Base-by-base conservation (phyloP, 768 basidiomycete genomes). In the Suillus luteus region DNA sequence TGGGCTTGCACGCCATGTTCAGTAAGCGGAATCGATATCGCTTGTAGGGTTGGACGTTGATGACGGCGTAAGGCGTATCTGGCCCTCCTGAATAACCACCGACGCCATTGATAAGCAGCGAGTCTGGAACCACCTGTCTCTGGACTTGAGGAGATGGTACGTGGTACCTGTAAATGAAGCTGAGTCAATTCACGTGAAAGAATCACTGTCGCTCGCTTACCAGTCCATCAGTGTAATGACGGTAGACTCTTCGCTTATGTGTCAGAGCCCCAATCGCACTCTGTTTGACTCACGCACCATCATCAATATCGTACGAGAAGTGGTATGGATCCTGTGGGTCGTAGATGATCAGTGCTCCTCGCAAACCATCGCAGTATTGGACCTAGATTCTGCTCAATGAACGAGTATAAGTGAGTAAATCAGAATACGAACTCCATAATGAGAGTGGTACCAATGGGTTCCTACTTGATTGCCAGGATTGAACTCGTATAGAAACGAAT, bases 331-430 rank as follows among this genome's bases (percentile, higher is more conserved):
- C 51, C 2, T 31, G 8, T 14, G 73, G 76, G 58, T 83, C 82
- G 37, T 83, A 82, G 15, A 85, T 72, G 5, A 86, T 77, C 38
- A 85, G 49, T 4, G 80, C 75, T 0, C 84, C 85, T 49, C 85
- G 72, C 31, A 86, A 75, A 0, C 85, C 85, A 62, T 86, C 85
- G 59, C 85, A 86, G 62, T 85, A 85, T 66, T 86, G 85, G 1
- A 79, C 49, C 51, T 52, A 5, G 17, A 5, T 9, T 52, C 0
- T 1, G 5, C 27, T 52, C 27, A 31, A 17, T 19, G 4, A 52
- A 17, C 15, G 15, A 4, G 24, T 49, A 6, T 10, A 31, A 9
- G 15, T 31, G 27, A 5, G 11, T 31, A 31, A 52, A 10, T 52
- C 8, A 2, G 17, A 17, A 31, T 9, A 52, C 51, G 17, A 52